Percentiles rank a stretch among this genome's conserved stretches.
phyloP scores from a whole-genome alignment of 2,329 filamentous ascomycete species.

The Dactylonectria macrodidyma region DNA sequence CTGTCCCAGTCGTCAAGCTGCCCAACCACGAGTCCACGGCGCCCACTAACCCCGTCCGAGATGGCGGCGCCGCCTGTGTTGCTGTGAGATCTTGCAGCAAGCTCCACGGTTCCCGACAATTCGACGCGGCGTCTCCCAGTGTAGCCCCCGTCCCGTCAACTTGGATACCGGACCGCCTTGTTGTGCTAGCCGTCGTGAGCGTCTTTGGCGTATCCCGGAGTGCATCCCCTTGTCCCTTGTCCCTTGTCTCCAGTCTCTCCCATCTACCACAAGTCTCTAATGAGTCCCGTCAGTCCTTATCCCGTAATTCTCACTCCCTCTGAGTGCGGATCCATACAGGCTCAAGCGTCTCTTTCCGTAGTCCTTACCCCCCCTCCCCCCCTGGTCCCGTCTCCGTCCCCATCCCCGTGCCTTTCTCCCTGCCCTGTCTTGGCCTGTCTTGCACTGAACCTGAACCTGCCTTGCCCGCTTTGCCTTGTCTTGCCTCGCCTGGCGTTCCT shows the following conservation, averaged over 20 bases:
- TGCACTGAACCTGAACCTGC: conserved; percentile 14
- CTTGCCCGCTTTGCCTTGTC: conserved; percentile 6
- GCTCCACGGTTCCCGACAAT: conserved; percentile 47
- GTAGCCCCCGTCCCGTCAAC: conserved; percentile 52
- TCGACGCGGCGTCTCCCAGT: conserved; percentile 36
- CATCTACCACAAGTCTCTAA: neutral
- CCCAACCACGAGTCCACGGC: conserved; percentile 48
- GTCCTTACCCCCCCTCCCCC: too few relatives aligned
- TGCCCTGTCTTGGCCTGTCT: conserved; percentile 25
- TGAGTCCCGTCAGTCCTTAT: neutral
- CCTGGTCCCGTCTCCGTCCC: neutral
- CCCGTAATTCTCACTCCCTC: neutral
- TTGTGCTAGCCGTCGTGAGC: conserved; percentile 3
- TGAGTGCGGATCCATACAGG: neutral
- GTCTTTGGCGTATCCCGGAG: conserved; percentile 31
- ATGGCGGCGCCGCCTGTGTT: conserved; percentile 47
- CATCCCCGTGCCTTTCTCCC: conserved; percentile 8
- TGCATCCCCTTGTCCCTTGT: conserved; percentile 25
- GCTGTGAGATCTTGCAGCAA: conserved; percentile 51
- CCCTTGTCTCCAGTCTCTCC: conserved; percentile 6
- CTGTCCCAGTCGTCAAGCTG: conserved; percentile 42
- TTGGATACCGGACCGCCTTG: conserved; percentile 49
- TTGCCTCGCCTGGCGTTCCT: conserved; percentile 7
- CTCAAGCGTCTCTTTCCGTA: neutral
- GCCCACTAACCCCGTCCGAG: conserved; percentile 44